Conservation (phyloP, 139 green algal genomes). For the Spirogloea muscicola region DNA sequence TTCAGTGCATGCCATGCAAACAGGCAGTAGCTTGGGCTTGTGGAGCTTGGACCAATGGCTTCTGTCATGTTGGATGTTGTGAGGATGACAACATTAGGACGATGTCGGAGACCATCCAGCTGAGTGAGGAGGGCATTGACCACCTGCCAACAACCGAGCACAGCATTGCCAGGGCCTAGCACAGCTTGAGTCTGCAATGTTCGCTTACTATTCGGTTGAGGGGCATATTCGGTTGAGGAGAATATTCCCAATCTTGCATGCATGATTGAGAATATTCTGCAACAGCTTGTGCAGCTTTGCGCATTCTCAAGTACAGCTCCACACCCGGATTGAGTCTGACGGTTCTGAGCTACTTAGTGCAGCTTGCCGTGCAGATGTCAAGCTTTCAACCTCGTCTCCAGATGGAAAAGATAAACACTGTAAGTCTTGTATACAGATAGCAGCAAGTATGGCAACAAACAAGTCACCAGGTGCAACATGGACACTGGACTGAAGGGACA, state of each 20-base stretch:
- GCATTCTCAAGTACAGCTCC: neutral
- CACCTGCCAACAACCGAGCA: constrained; percentile 16
- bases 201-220: neutral
- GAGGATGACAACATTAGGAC: constrained; percentile 79
- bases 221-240: neutral
- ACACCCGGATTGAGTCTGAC: constrained; percentile 74
- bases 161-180: no score
- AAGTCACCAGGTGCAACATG: no score
- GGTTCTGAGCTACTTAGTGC: constrained; percentile 75
- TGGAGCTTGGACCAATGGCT: no score
- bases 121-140: constrained; percentile 96
- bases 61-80: constrained; percentile 81
- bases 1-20: no score
- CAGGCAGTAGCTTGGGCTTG: no score
- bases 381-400: constrained; percentile 67
- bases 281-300: neutral
- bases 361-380: constrained; percentile 74
- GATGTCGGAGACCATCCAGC: constrained; percentile 77
- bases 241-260: neutral
- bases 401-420: neutral
- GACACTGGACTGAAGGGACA: no score
- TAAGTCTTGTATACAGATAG: neutral
- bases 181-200: no score
- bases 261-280: neutral
- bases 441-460: neutral